Conservation (phyloP, 2,329 filamentous ascomycete species). For the Phaeosphaeria sp. region DNA sequence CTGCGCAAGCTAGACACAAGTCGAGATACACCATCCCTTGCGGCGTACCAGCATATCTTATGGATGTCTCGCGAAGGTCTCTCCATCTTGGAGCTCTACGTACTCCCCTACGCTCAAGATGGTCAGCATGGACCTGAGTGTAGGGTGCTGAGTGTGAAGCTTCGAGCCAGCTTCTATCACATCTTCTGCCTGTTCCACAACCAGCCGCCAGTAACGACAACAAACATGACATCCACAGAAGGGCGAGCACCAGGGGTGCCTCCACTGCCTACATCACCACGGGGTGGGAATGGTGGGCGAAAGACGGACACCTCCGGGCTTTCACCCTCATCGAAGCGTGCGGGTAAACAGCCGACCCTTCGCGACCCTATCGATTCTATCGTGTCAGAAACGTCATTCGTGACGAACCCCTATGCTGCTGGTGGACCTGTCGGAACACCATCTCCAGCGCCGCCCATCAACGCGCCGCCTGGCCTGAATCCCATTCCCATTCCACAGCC, state of each 20-base stretch:
- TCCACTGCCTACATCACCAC: slow-evolving; percentile 30
- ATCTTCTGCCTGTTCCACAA: slow-evolving; percentile 98
- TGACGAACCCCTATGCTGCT: slow-evolving; percentile 57
- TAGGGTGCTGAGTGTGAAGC: slow-evolving; percentile 87
- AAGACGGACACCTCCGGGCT: slow-evolving; percentile 30
- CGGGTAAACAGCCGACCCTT: slow-evolving; percentile 49
- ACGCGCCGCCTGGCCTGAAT: slow-evolving; percentile 53
- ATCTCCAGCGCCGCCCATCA: slow-evolving; percentile 50
- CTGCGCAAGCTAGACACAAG: slow-evolving; percentile 80
- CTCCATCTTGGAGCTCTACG: slow-evolving; percentile 82
- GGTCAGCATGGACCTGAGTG: slow-evolving; percentile 75
- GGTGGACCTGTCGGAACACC: slow-evolving; percentile 49
- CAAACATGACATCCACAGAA: slow-evolving; percentile 44
- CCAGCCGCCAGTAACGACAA: slow-evolving; percentile 69
- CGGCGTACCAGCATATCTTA: slow-evolving; percentile 88
- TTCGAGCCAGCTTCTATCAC: slow-evolving; percentile 93
- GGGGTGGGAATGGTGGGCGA: slow-evolving; percentile 30
- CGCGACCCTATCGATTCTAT: slow-evolving; percentile 58
- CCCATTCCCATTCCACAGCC: slow-evolving; percentile 52
- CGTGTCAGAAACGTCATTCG: slow-evolving; percentile 57
- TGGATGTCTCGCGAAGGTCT: slow-evolving; percentile 95
- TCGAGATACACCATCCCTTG: slow-evolving; percentile 78
- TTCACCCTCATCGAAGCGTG: slow-evolving; percentile 40
- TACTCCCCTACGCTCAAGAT: slow-evolving; percentile 77
- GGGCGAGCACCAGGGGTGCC: slow-evolving; percentile 31